Percentiles rank a stretch among this genome's conserved stretches.
phyloP scores from a whole-genome alignment of 1,139 yeast genomes.

The Hemisphaericaspora subhashii region DNA sequence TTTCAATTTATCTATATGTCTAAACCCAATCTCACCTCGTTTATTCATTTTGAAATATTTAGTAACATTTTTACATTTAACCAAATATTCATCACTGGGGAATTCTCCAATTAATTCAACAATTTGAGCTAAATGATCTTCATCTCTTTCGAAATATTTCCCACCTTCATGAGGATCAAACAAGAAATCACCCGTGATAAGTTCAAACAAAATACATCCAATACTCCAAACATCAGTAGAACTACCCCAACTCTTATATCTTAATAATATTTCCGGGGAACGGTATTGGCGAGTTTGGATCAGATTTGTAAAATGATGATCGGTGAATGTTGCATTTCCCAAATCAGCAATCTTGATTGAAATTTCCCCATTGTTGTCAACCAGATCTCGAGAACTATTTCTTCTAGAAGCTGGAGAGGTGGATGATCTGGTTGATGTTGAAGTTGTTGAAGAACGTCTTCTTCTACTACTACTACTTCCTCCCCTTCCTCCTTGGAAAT shows the following conservation, averaged over 20 bases:
- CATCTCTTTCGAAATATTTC: slow-evolving; percentile 63
- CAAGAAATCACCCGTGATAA: slow-evolving; percentile 79
- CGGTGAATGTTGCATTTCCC: slow-evolving; percentile 81
- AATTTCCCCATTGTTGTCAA: slow-evolving; percentile 6
- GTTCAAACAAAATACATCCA: slow-evolving; percentile 79
- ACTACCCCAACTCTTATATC: slow-evolving; percentile 79
- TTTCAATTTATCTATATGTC: slow-evolving; percentile 61
- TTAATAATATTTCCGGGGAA: slow-evolving; percentile 70
- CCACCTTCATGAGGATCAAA: slow-evolving; percentile 76
- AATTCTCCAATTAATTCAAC: slow-evolving; percentile 63
- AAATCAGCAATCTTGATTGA: slow-evolving; percentile 71
- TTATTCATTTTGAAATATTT: slow-evolving; percentile 50
- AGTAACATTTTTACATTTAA: slow-evolving; percentile 51
- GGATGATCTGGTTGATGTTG: background rate
- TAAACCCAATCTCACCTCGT: slow-evolving; percentile 39
- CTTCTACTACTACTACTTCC: background rate
- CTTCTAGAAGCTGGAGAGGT: background rate
- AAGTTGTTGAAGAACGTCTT: background rate
- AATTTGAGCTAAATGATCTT: slow-evolving; percentile 83
- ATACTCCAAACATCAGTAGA: slow-evolving; percentile 82
- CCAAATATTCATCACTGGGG: slow-evolving; percentile 50
- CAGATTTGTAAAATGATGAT: slow-evolving; percentile 75
- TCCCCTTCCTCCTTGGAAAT: too few relatives aligned
- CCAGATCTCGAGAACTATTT: background rate
- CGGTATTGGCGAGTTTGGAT: slow-evolving; percentile 87